These are phyloP conservation scores for Spiromastix sp. DNA, from an alignment of 2,329 filamentous ascomycete genomes.

Conservation along the genomic window DNA sequence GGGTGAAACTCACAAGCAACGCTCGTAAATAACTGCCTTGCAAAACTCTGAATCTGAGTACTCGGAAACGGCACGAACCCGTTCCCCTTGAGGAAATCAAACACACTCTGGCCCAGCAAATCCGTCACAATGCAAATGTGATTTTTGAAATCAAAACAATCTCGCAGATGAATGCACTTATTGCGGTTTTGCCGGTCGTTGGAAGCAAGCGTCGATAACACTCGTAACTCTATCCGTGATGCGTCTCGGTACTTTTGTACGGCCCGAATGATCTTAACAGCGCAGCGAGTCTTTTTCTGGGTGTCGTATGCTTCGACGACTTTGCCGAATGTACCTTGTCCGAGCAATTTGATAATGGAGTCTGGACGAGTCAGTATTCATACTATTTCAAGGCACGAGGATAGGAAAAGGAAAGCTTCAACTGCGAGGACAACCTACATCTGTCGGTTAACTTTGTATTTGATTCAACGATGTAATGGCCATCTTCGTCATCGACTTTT, in stretches of 20 bases:
- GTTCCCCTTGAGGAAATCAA: constrained; percentile 95
- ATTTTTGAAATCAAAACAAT: constrained; percentile 94
- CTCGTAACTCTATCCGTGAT: constrained; percentile 84
- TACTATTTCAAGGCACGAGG: neutral
- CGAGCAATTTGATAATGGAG: constrained; percentile 77
- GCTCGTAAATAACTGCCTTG: constrained; percentile 90
- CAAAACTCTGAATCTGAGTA: constrained; percentile 96
- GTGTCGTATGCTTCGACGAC: constrained; percentile 87
- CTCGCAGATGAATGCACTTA: constrained; percentile 88
- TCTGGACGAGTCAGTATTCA: constrained; percentile 44
- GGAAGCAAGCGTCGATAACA: constrained; percentile 79
- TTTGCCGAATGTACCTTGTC: constrained; percentile 96
- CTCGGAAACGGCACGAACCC: constrained; percentile 94
- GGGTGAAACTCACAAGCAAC: constrained; percentile 77
- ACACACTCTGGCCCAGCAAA: constrained; percentile 84
- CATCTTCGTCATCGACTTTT: constrained; percentile 91
- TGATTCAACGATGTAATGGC: constrained; percentile 88
- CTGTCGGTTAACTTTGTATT: constrained; percentile 77
- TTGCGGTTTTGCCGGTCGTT: constrained; percentile 91
- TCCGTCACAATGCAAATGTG: constrained; percentile 84
- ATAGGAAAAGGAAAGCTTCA: neutral
- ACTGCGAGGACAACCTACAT: constrained; percentile 52
- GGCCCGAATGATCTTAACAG: constrained; percentile 95
- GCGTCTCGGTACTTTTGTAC: constrained; percentile 98
- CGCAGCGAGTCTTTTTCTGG: constrained; percentile 67